Conservation (phyloP, 352 stramenopile species). For the Peronospora destructor region DNA sequence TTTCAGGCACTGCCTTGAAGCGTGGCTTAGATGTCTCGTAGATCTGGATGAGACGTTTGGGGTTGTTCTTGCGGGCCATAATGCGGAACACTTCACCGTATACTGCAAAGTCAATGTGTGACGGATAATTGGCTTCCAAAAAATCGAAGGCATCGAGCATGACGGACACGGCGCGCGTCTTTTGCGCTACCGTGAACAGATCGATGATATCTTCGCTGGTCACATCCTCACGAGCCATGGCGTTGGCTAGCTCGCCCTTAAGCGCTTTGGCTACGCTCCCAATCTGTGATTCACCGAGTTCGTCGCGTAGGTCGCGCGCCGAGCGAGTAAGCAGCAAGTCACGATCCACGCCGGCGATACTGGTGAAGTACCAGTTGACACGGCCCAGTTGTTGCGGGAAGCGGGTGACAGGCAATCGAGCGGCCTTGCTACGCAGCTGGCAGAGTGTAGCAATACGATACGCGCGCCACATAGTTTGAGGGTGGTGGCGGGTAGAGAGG, state of each 20-base stretch:
- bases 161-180: slow-evolving; percentile 35
- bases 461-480: slow-evolving; percentile 46
- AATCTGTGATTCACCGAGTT: slow-evolving; percentile 33
- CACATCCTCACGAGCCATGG: slow-evolving; percentile 33
- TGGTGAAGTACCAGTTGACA: slow-evolving; percentile 30
- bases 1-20: slow-evolving; percentile 48
- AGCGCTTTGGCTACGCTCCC: slow-evolving; percentile 35
- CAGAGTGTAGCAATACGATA: slow-evolving; percentile 44
- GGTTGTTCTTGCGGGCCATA: slow-evolving; percentile 30
- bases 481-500: background rate
- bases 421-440: slow-evolving; percentile 27
- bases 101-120: slow-evolving; percentile 52
- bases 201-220: slow-evolving; percentile 43
- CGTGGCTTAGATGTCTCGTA: slow-evolving; percentile 40
- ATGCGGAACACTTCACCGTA: slow-evolving; percentile 58
- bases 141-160: slow-evolving; percentile 50
- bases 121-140: slow-evolving; percentile 36
- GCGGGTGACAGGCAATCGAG: slow-evolving; percentile 9
- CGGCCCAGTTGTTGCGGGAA: slow-evolving; percentile 12
- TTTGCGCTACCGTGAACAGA: slow-evolving; percentile 48
- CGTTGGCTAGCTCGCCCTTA: slow-evolving; percentile 27
- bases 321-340: slow-evolving; percentile 39
- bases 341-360: slow-evolving; percentile 39
- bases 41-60: slow-evolving; percentile 38
- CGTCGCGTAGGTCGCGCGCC: slow-evolving; percentile 28